Evolutionary conservation across 2,329 filamentous ascomycete species (phyloP), one percentile per base, ranked within the genome.

Genomic region (Ophiocordyceps unilateralis): DNA sequence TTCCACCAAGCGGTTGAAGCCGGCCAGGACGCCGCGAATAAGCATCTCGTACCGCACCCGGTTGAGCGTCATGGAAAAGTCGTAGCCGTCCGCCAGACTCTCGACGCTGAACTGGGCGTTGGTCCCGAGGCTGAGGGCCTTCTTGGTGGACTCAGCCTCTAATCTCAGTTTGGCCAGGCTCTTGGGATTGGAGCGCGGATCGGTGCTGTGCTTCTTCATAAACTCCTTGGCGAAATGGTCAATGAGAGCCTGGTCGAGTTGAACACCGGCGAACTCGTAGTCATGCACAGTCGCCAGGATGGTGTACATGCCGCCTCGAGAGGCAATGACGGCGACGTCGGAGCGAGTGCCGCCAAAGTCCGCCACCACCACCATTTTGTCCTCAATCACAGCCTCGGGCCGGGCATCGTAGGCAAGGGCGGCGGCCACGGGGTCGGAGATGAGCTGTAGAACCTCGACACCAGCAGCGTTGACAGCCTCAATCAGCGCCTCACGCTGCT

Each of bases 191-290:
- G 80, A 74, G 52, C 88, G 76, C 20, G 91, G 91, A 62, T 96
- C 91, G 45, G 76, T 76, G 67, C 80, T 81, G 74, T 96, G 77
- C 74, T 93, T 94, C 76, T 98, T 96, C 58, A 91, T 75, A 67
- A 98, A 98, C 65, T 98, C 91, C 73, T 98, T 98, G 53, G 89
- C 83, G 54, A 96, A 95, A 70, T 95, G 81, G 60, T 98, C 89
- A 60, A 94, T 83, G 46, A 98, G 73, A 41, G 89, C 82, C 60
- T 91, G 76, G 68, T 98, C 91, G 45, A 98, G 72, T 51, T 87
- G 79, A 30, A 77, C 72, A 56, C 91, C 91, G 44, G 84, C 80
- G 52, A 89, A 83, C 58, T 96, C 88, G 65, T 93, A 95, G 69
- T 98, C 91, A 68, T 96, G 91, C 24, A 82, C 78, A 12, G 89